phyloP scores from a whole-genome alignment of 371 early-diverging fungal genomes.

The Actinomucor elegans region DNA sequence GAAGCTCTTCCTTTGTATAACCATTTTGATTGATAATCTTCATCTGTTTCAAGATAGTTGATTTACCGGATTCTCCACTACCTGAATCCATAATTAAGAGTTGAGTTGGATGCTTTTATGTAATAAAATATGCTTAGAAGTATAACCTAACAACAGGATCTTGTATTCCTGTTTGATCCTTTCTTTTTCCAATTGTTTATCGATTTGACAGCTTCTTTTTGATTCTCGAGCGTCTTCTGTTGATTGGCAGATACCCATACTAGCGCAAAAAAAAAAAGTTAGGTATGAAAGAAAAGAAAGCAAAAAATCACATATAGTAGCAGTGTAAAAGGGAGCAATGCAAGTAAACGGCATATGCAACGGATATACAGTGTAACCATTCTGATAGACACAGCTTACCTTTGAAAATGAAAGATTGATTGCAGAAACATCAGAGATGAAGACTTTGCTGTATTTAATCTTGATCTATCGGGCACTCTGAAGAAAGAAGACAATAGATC shows the following conservation, averaged over 20 bases:
- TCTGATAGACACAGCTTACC: too few relatives aligned
- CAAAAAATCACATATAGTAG: not conserved
- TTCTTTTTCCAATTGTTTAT: slow-evolving; percentile 57
- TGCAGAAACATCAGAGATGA: too few relatives aligned
- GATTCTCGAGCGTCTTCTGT: slow-evolving; percentile 49
- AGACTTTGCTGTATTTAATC: too few relatives aligned
- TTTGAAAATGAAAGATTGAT: not conserved
- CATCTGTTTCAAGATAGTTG: slow-evolving; percentile 92
- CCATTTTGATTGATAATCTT: slow-evolving; percentile 90
- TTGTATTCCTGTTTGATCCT: slow-evolving; percentile 65
- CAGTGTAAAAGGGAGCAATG: not conserved
- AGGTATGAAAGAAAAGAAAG: not conserved
- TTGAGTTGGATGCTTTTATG: too few relatives aligned
- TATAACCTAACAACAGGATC: slow-evolving; percentile 67
- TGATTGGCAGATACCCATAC: slow-evolving; percentile 64
- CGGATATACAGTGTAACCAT: not conserved
- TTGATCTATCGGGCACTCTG: too few relatives aligned
- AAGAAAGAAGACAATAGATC: too few relatives aligned
- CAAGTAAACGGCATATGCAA: slow-evolving; percentile 1
- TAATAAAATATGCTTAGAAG: too few relatives aligned
- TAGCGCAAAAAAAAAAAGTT: too few relatives aligned
- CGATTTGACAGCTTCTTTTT: slow-evolving; percentile 57
- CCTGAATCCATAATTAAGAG: slow-evolving; percentile 34
- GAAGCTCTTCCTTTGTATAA: slow-evolving; percentile 78
- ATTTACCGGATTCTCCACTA: slow-evolving; percentile 89